Percentiles rank a stretch among this genome's conserved stretches.
These are phyloP conservation scores for Candida dajiaensis DNA, from an alignment of 805 yeast genomes.

Conservation along the genomic window DNA sequence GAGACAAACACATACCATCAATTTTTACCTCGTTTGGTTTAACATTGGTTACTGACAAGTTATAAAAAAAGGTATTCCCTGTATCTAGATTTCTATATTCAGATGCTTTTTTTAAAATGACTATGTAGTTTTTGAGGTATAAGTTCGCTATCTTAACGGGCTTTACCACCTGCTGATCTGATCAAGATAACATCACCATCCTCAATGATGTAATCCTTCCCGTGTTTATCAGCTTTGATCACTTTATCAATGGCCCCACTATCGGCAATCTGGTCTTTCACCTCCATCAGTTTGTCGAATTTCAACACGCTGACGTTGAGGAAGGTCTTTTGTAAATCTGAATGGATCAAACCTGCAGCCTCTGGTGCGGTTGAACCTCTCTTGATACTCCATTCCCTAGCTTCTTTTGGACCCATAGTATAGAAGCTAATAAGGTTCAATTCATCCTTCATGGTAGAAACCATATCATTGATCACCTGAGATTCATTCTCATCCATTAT, in stretches of 20 bases:
- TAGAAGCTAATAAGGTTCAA: constrained; percentile 74
- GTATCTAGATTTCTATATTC: neutral
- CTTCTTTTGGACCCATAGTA: constrained; percentile 83
- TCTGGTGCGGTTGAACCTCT: constrained; percentile 74
- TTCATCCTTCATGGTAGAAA: constrained; percentile 58
- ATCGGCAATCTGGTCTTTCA: constrained; percentile 10
- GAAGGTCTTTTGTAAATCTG: constrained; percentile 77
- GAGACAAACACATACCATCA: neutral
- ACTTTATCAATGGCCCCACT: constrained; percentile 27
- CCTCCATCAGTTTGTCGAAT: constrained; percentile 46
- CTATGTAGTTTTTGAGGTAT: neutral
- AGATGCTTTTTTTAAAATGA: constrained; percentile 1
- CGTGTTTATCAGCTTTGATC: constrained; percentile 40
- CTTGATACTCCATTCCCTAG: constrained; percentile 84
- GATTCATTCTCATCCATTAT: constrained; percentile 29
- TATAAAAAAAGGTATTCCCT: neutral
- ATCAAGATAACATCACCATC: constrained; percentile 80
- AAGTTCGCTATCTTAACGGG: constrained; percentile 15
- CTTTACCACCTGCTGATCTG: constrained; percentile 65
- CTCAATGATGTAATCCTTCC: constrained; percentile 72
- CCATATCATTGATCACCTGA: constrained; percentile 58
- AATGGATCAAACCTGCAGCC: constrained; percentile 88
- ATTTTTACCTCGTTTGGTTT: neutral
- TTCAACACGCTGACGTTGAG: constrained; percentile 72
- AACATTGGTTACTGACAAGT: neutral